Evolutionary conservation across 139 green algal genomes (phyloP).

Genomic region (Chlamydomonas urium): DNA sequence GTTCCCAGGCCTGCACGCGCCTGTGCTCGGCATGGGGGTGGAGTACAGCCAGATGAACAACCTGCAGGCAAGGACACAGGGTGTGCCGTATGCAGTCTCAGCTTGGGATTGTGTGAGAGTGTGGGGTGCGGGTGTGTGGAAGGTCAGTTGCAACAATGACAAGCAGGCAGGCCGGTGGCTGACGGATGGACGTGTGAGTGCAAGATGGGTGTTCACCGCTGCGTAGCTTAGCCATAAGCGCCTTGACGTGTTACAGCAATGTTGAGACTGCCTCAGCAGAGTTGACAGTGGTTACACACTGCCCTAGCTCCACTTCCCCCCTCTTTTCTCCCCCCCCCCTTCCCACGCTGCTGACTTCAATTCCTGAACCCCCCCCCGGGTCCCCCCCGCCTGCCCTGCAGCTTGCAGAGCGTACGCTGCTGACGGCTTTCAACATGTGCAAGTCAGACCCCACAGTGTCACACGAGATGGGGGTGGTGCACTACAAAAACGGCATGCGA

Average conservation of each 20-base stretch:
- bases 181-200: no score
- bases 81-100: slow-evolving; percentile 34
- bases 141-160: background rate
- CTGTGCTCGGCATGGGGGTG: slow-evolving; percentile 82
- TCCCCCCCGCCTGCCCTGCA: no score
- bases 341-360: background rate
- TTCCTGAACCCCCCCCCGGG: background rate
- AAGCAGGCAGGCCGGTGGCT: no score
- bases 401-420: slow-evolving; percentile 37
- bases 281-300: background rate
- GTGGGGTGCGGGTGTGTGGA: background rate
- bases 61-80: slow-evolving; percentile 55
- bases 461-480: slow-evolving; percentile 88
- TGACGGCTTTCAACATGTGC: slow-evolving; percentile 67
- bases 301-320: background rate
- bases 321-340: background rate
- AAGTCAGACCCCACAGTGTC: slow-evolving; percentile 73
- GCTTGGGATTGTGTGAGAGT: background rate
- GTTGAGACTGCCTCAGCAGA: background rate
- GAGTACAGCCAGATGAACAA: slow-evolving; percentile 91
- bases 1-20: slow-evolving; percentile 89
- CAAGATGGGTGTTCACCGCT: background rate
- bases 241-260: background rate
- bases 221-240: background rate
- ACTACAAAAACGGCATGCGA: slow-evolving; percentile 43